These are phyloP conservation scores for Fusarium oligoseptatum DNA, from an alignment of 2,329 filamentous ascomycete species.

Conservation along the genomic window DNA sequence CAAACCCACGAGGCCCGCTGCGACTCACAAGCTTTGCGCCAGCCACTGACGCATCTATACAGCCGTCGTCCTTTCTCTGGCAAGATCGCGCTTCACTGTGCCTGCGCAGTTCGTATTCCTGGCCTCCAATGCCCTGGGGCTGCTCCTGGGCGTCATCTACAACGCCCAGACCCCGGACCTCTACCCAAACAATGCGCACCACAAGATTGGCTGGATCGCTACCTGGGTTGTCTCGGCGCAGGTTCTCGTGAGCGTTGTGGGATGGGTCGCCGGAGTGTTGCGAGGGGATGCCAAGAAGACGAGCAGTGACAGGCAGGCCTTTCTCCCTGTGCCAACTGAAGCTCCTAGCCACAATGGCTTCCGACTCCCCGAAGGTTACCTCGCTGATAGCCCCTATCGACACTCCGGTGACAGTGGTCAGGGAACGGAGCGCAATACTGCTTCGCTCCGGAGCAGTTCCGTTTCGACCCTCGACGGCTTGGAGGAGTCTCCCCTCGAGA, in stretches of 20 bases:
- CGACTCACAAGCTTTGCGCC: neutral
- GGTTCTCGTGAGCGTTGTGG: slow-evolving; percentile 75
- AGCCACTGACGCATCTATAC: slow-evolving; percentile 22
- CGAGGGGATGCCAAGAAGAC: neutral
- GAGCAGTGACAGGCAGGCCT: slow-evolving; percentile 56
- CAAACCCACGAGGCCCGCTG: neutral
- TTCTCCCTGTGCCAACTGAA: slow-evolving; percentile 73
- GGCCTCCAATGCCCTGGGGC: slow-evolving; percentile 71
- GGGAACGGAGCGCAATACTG: slow-evolving; percentile 77
- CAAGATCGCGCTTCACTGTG: slow-evolving; percentile 80
- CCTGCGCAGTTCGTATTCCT: slow-evolving; percentile 77
- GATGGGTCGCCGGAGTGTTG: slow-evolving; percentile 62
- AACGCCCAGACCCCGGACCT: slow-evolving; percentile 86
- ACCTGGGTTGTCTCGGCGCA: slow-evolving; percentile 81
- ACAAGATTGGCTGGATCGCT: slow-evolving; percentile 87
- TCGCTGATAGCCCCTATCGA: slow-evolving; percentile 64
- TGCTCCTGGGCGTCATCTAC: slow-evolving; percentile 78
- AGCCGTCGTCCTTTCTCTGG: slow-evolving; percentile 90
- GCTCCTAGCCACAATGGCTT: slow-evolving; percentile 2
- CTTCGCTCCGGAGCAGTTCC: slow-evolving; percentile 75
- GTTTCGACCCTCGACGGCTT: slow-evolving; percentile 67
- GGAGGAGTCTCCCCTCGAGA: slow-evolving; percentile 54
- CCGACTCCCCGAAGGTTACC: slow-evolving; percentile 58
- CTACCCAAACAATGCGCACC: slow-evolving; percentile 89
- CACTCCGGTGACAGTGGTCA: slow-evolving; percentile 80